A percentile compares a stretch with the other conserved stretches of the same genome.
Conservation (phyloP, 2,329 filamentous ascomycete species). For the Coniochaeta prunicola region DNA sequence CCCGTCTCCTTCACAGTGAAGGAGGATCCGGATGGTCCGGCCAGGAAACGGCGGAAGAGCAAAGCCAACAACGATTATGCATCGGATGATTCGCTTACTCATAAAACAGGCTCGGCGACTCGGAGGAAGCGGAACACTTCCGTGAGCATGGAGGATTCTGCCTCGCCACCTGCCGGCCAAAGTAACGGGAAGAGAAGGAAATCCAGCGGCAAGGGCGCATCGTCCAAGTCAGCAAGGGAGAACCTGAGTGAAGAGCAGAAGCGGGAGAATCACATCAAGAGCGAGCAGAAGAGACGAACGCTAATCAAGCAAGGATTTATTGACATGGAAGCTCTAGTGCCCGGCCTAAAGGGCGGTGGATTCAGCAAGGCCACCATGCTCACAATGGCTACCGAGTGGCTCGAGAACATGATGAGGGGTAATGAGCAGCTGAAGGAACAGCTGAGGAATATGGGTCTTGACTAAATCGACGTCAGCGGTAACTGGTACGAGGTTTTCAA, state of each 20-base stretch:
- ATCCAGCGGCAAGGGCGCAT: conserved; percentile 28
- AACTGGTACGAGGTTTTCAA: neutral
- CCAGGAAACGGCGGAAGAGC: conserved; percentile 49
- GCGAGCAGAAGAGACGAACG: conserved; percentile 79
- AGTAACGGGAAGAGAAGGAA: conserved; percentile 40
- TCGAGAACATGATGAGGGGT: conserved; percentile 64
- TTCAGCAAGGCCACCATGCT: conserved; percentile 81
- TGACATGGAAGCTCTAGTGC: conserved; percentile 69
- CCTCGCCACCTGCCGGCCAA: conserved; percentile 25
- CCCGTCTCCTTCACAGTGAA: conserved; percentile 20
- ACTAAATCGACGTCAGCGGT: neutral
- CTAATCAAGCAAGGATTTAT: conserved; percentile 78
- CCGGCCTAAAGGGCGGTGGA: conserved; percentile 63
- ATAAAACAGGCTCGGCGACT: conserved; percentile 21
- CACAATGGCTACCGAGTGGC: conserved; percentile 66
- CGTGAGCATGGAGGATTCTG: conserved; percentile 26
- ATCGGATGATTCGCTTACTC: conserved; percentile 26
- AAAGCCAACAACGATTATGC: conserved; percentile 36
- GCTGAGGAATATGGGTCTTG: conserved; percentile 20
- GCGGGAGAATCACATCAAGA: conserved; percentile 77
- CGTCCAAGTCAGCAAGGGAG: conserved; percentile 45
- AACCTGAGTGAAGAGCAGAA: conserved; percentile 80
- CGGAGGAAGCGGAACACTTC: conserved; percentile 42
- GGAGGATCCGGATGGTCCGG: conserved; percentile 31
- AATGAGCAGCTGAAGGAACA: conserved; percentile 55